Evolutionary conservation across 2,329 filamentous ascomycete species (phyloP).

Genomic region (Scorias spongiosa): DNA sequence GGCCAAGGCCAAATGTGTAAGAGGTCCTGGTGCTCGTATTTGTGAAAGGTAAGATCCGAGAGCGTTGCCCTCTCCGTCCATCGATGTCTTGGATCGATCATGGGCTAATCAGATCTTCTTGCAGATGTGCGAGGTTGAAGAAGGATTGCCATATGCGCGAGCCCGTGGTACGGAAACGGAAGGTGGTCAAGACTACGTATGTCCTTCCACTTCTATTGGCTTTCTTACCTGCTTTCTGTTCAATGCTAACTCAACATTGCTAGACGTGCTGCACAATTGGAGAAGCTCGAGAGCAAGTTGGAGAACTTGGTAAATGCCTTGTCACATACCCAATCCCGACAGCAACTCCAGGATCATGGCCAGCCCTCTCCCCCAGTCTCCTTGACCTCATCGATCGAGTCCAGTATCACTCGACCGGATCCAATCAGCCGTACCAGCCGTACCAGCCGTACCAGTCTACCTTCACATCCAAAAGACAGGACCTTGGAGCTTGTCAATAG

Average conservation of each 20-base stretch:
- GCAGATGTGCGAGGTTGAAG: constrained; percentile 16
- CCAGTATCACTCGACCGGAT: background rate
- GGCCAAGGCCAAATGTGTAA: constrained; percentile 21
- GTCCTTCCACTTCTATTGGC: constrained; percentile 2
- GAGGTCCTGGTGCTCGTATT: constrained; percentile 7
- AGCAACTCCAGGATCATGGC: constrained; percentile 4
- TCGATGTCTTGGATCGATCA: background rate
- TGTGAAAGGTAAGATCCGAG: constrained; percentile 13
- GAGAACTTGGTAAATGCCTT: constrained; percentile 19
- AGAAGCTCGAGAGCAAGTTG: constrained; percentile 20
- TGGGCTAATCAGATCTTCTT: too few relatives aligned
- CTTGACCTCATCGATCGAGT: constrained; percentile 1
- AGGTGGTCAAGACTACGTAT: constrained; percentile 16
- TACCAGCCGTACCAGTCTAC: background rate
- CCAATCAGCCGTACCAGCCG: background rate
- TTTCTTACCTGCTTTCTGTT: constrained; percentile 1
- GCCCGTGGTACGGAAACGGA: constrained; percentile 12
- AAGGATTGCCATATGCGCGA: constrained; percentile 18
- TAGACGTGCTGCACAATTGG: constrained; percentile 19
- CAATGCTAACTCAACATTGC: background rate
- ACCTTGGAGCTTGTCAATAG: background rate
- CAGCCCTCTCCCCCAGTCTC: constrained; percentile 12
- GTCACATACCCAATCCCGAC: constrained; percentile 7
- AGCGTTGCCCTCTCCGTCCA: background rate
- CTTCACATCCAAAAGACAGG: background rate